These are phyloP conservation scores for Backusella psychrophila DNA, from an alignment of 192 early-diverging fungal species.

Conservation along the genomic window DNA sequence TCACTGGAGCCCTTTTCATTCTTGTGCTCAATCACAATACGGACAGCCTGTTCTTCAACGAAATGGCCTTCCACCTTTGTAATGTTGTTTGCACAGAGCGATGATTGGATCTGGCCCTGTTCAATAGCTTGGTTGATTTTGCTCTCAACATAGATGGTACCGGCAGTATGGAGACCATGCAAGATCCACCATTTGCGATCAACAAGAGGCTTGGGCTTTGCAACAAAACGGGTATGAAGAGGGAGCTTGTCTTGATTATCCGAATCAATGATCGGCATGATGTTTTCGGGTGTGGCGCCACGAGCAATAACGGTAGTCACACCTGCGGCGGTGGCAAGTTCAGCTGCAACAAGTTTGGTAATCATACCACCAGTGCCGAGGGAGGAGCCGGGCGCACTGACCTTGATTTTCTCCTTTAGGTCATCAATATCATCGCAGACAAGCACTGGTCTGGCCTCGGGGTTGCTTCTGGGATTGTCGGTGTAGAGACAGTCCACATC, in stretches of 20 bases:
- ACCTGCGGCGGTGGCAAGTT: constrained; percentile 91
- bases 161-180: constrained; percentile 85
- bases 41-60: constrained; percentile 82
- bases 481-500: constrained; percentile 97
- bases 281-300: constrained; percentile 74
- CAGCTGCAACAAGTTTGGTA: constrained; percentile 97
- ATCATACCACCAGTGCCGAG: constrained; percentile 98
- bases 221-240: constrained; percentile 87
- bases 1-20: constrained; percentile 34
- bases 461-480: constrained; percentile 91
- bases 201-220: constrained; percentile 79
- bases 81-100: constrained; percentile 89
- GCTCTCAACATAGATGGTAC: constrained; percentile 79
- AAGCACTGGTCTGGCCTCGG: constrained; percentile 79
- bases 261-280: constrained; percentile 72
- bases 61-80: constrained; percentile 80
- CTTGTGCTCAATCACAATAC: constrained; percentile 63
- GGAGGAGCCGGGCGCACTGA: constrained; percentile 81
- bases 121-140: constrained; percentile 78
- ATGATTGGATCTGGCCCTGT: constrained; percentile 61
- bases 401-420: constrained; percentile 73
- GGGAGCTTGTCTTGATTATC: constrained; percentile 41
- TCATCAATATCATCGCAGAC: constrained; percentile 85
- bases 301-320: constrained; percentile 87
- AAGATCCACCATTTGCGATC: constrained; percentile 99